phyloP scores from a whole-genome alignment of 2,329 filamentous ascomycete genomes.

The Didymosphaeria variabile region DNA sequence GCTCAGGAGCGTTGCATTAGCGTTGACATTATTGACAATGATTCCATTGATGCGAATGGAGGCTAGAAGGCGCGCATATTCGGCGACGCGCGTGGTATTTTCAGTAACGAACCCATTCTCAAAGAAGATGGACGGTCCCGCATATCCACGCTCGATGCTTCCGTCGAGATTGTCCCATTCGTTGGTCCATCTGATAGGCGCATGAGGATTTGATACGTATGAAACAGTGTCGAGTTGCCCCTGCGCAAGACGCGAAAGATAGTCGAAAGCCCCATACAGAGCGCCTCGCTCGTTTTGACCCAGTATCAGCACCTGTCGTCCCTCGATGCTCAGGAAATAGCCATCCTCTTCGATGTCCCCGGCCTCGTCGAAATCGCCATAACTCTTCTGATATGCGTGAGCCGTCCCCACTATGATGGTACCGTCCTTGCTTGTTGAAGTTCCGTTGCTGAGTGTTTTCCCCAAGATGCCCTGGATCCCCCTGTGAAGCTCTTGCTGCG shows the following conservation, averaged over 20 bases:
- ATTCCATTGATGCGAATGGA: conserved; percentile 73
- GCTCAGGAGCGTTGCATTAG: conserved; percentile 67
- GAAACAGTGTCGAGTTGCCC: conserved; percentile 61
- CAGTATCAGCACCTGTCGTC: conserved; percentile 63
- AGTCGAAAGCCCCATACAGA: conserved; percentile 75
- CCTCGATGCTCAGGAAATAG: conserved; percentile 66
- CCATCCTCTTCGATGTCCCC: conserved; percentile 64
- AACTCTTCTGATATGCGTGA: conserved; percentile 52
- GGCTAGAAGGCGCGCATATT: conserved; percentile 72
- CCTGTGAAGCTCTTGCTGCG: conserved; percentile 66
- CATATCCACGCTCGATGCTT: conserved; percentile 74
- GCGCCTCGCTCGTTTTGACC: conserved; percentile 73
- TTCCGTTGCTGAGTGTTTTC: conserved; percentile 51
- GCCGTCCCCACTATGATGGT: conserved; percentile 62
- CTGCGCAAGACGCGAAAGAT: conserved; percentile 71
- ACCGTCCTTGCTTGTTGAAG: conserved; percentile 28
- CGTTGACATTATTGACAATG: conserved; percentile 77
- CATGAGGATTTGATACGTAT: conserved; percentile 65
- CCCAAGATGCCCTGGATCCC: conserved; percentile 67
- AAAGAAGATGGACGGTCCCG: conserved; percentile 75
- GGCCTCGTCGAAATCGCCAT: conserved; percentile 42
- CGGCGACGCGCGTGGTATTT: conserved; percentile 66
- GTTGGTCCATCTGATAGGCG: conserved; percentile 74
- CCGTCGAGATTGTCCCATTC: conserved; percentile 78
- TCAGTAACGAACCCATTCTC: conserved; percentile 63